These are phyloP conservation scores for Peronospora farinosa DNA, from an alignment of 352 stramenopile genomes.

Conservation along the genomic window DNA sequence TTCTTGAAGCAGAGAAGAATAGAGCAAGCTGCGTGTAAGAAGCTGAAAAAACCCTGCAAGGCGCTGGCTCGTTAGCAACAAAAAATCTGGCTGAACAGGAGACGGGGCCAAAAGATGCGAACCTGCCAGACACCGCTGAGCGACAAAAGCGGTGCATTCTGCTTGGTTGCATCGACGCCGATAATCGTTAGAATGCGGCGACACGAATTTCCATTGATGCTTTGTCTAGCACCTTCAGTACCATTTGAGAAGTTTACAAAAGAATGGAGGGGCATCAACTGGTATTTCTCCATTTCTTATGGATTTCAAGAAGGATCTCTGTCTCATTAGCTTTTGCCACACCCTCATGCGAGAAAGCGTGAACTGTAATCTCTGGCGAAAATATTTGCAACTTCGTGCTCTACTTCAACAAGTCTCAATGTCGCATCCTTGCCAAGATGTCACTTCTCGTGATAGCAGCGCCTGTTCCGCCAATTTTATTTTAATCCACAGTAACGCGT, in stretches of 20 bases:
- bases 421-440: slow-evolving; percentile 44
- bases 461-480: slow-evolving; percentile 34
- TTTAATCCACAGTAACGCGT: slow-evolving; percentile 34
- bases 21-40: no score
- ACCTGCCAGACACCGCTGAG: slow-evolving; percentile 61
- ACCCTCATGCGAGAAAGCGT: not conserved
- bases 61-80: no score
- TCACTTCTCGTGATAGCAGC: slow-evolving; percentile 53
- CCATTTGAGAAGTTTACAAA: slow-evolving; percentile 18
- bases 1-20: no score
- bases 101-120: slow-evolving; percentile 40
- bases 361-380: no score
- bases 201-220: slow-evolving; percentile 47
- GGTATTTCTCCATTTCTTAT: slow-evolving; percentile 32
- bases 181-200: slow-evolving; percentile 46
- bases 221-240: slow-evolving; percentile 46
- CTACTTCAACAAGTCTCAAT: slow-evolving; percentile 36
- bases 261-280: no score
- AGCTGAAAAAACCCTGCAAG: no score
- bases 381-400: slow-evolving; percentile 27
- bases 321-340: slow-evolving; percentile 32
- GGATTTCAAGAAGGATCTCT: slow-evolving; percentile 34
- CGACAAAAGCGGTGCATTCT: slow-evolving; percentile 48
- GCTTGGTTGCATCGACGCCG: slow-evolving; percentile 84
- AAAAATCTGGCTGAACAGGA: no score